Conservation (phyloP, 305 asterid species). For the Fraxinus greggii region DNA sequence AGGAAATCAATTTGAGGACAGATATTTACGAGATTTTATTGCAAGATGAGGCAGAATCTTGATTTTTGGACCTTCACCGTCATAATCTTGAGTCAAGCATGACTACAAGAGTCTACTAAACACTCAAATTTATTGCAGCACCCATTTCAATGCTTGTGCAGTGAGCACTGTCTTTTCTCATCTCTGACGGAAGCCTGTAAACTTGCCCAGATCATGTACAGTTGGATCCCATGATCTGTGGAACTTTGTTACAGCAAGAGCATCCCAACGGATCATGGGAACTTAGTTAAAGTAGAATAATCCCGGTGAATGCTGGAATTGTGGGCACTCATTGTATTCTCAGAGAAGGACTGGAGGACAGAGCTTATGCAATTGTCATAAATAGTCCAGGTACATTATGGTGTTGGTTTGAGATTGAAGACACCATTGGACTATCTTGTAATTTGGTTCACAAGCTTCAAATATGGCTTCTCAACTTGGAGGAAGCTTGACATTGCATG, state of each 20-base stretch:
- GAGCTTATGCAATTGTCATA: background rate
- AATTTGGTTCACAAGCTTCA: background rate
- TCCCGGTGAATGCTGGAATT: background rate
- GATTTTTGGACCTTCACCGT: background rate
- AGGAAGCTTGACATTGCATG: background rate
- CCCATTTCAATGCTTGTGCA: background rate
- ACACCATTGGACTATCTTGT: background rate
- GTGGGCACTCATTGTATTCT: background rate
- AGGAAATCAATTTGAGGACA: conserved; percentile 88
- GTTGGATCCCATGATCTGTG: background rate
- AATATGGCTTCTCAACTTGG: background rate
- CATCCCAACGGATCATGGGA: background rate
- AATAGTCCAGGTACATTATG: background rate
- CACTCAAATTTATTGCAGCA: background rate
- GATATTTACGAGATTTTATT: conserved; percentile 85
- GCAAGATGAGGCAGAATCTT: conserved; percentile 61
- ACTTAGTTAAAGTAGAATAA: background rate
- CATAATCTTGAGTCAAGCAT: background rate
- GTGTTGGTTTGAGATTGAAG: background rate
- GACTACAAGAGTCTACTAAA: background rate
- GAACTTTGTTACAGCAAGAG: background rate
- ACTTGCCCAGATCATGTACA: background rate
- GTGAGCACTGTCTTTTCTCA: background rate
- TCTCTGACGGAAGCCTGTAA: background rate
- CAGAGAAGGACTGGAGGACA: background rate